Percentiles rank a stretch among this genome's conserved stretches.
phyloP scores from a whole-genome alignment of 306 rosid genomes.

The Macrotyloma uniflorum region DNA sequence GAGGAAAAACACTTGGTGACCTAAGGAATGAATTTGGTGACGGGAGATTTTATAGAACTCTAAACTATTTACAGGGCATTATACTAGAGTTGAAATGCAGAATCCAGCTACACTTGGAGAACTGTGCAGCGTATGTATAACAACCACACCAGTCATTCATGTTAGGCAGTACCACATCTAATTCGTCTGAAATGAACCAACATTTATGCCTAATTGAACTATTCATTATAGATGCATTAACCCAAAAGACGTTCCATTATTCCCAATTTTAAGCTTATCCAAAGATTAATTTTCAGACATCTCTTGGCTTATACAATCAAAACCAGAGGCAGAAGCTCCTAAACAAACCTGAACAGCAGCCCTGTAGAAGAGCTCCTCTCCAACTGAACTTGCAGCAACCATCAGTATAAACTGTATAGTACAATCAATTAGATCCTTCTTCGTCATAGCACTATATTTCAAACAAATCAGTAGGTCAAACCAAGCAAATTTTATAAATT shows the following conservation, averaged over 20 bases:
- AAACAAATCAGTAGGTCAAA: constrained; percentile 10
- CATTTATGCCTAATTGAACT: background rate
- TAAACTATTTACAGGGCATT: background rate
- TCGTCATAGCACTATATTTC: constrained; percentile 33
- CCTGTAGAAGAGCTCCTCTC: constrained; percentile 97
- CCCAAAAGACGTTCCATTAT: background rate
- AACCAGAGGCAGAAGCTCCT: constrained; percentile 13
- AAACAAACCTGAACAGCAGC: constrained; percentile 97
- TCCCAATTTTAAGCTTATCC: constrained; percentile 6
- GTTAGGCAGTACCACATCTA: constrained; percentile 15
- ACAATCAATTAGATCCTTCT: constrained; percentile 18
- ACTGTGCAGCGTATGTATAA: background rate
- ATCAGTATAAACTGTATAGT: constrained; percentile 76
- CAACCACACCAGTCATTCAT: background rate
- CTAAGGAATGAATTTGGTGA: background rate
- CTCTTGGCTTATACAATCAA: background rate
- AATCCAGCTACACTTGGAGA: background rate
- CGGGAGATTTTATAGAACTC: background rate
- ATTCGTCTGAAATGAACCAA: constrained; percentile 15
- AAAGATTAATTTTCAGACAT: constrained; percentile 14
- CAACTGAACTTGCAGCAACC: constrained; percentile 97
- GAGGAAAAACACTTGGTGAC: background rate
- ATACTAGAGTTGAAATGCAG: background rate
- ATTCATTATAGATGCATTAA: constrained; percentile 17
- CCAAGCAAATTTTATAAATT: constrained; percentile 19